Evolutionary conservation across 129 eudicot species (phyloP).

Genomic region (Dittrichia graveolens): DNA sequence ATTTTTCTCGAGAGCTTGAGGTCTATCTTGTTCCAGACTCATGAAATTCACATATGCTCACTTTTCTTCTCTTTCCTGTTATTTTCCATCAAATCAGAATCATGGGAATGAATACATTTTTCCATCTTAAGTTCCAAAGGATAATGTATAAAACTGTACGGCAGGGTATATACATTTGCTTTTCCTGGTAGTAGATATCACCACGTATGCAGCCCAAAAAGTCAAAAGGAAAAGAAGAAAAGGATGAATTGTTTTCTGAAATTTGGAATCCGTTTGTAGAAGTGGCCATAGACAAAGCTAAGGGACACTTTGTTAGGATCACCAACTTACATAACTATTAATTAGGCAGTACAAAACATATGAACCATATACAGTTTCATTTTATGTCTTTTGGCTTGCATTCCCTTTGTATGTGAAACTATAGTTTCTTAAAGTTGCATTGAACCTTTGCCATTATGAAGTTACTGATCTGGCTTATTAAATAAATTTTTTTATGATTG

Average conservation of each 20-base stretch:
- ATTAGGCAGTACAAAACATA: neutral
- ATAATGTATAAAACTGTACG: slow-evolving; percentile 33
- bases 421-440: slow-evolving; percentile 7
- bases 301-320: slow-evolving; percentile 32
- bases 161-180: slow-evolving; percentile 12
- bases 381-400: neutral
- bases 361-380: neutral
- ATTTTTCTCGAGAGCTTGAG: slow-evolving; percentile 17
- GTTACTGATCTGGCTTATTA: slow-evolving; percentile 4
- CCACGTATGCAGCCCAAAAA: slow-evolving; percentile 19
- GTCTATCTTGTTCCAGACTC: slow-evolving; percentile 15
- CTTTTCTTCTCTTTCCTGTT: slow-evolving; percentile 21
- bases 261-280: slow-evolving; percentile 25
- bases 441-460: slow-evolving; percentile 15
- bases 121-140: slow-evolving; percentile 22
- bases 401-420: slow-evolving; percentile 15
- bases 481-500: neutral
- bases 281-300: slow-evolving; percentile 25
- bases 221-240: slow-evolving; percentile 3
- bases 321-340: slow-evolving; percentile 17
- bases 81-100: slow-evolving; percentile 21
- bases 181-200: slow-evolving; percentile 24
- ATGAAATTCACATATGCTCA: slow-evolving; percentile 20
- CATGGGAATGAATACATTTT: slow-evolving; percentile 27
- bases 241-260: slow-evolving; percentile 19